Evolutionary conservation across 768 basidiomycete species (phyloP).

Genomic region (Leccinum rimulosum): DNA sequence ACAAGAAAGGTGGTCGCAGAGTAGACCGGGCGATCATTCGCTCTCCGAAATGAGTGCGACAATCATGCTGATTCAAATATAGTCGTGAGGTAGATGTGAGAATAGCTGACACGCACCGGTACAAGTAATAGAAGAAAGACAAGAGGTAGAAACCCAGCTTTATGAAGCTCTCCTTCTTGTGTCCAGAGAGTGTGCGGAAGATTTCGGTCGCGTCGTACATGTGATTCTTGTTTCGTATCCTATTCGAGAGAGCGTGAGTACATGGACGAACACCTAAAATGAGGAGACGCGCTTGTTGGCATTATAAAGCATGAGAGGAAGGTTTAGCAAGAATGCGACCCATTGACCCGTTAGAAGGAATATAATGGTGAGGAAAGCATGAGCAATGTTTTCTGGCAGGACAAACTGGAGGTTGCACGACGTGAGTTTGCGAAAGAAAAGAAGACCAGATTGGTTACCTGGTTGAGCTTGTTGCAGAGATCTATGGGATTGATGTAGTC

Average conservation of each 20-base stretch:
- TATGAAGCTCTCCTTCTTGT: slow-evolving; percentile 96
- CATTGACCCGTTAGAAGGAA: slow-evolving; percentile 98
- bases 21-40: slow-evolving; percentile 38
- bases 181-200: slow-evolving; percentile 87
- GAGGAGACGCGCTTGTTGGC: slow-evolving; percentile 79
- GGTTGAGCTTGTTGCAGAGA: slow-evolving; percentile 98
- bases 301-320: slow-evolving; percentile 85
- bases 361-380: slow-evolving; percentile 84
- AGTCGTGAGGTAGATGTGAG: neutral
- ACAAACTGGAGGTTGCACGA: slow-evolving; percentile 68
- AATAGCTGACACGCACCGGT: slow-evolving; percentile 54
- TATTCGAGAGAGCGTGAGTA: slow-evolving; percentile 29
- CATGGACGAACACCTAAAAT: neutral
- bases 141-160: slow-evolving; percentile 93
- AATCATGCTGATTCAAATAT: slow-evolving; percentile 64
- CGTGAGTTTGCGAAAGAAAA: neutral
- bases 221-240: slow-evolving; percentile 89
- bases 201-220: slow-evolving; percentile 99
- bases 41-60: slow-evolving; percentile 81
- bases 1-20: neutral
- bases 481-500: slow-evolving; percentile 99
- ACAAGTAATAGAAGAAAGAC: slow-evolving; percentile 91
- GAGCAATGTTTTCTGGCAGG: slow-evolving; percentile 92
- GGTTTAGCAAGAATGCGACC: slow-evolving; percentile 88
- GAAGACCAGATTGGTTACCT: slow-evolving; percentile 48